Percentiles rank a stretch among this genome's conserved stretches.
phyloP scores from a whole-genome alignment of 176 grass and related monocot species.

The Pontederia paniculata region DNA sequence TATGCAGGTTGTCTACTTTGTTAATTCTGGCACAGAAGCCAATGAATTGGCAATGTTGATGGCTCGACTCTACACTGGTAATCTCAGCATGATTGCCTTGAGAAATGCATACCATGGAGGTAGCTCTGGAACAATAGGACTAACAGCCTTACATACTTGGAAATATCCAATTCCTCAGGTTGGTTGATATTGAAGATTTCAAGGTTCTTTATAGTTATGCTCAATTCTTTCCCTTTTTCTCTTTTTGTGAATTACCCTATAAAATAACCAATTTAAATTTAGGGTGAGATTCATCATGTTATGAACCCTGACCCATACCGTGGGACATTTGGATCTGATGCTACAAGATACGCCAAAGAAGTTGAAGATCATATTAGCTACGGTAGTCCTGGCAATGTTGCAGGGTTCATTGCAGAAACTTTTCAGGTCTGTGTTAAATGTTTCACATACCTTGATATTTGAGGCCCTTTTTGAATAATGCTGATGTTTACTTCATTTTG shows the following conservation, averaged over 20 bases:
- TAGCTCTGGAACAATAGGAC: slow-evolving; percentile 74
- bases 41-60: slow-evolving; percentile 96
- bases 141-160: slow-evolving; percentile 87
- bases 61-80: slow-evolving; percentile 79
- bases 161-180: slow-evolving; percentile 97
- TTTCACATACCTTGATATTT: not conserved
- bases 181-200: slow-evolving; percentile 7
- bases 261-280: not conserved
- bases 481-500: not conserved
- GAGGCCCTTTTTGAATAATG: not conserved
- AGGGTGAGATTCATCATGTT: slow-evolving; percentile 98
- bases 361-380: slow-evolving; percentile 73
- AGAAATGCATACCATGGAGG: slow-evolving; percentile 95
- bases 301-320: slow-evolving; percentile 92
- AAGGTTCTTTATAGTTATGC: not conserved
- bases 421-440: slow-evolving; percentile 54
- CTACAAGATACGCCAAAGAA: slow-evolving; percentile 66
- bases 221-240: not conserved
- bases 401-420: slow-evolving; percentile 95
- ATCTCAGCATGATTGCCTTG: slow-evolving; percentile 84
- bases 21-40: slow-evolving; percentile 96
- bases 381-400: slow-evolving; percentile 78
- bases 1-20: slow-evolving; percentile 75
- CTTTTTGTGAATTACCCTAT: not conserved
- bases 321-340: slow-evolving; percentile 70